These are phyloP conservation scores for Coemansia sp. DNA, from an alignment of 192 early-diverging fungal genomes.

Conservation along the genomic window DNA sequence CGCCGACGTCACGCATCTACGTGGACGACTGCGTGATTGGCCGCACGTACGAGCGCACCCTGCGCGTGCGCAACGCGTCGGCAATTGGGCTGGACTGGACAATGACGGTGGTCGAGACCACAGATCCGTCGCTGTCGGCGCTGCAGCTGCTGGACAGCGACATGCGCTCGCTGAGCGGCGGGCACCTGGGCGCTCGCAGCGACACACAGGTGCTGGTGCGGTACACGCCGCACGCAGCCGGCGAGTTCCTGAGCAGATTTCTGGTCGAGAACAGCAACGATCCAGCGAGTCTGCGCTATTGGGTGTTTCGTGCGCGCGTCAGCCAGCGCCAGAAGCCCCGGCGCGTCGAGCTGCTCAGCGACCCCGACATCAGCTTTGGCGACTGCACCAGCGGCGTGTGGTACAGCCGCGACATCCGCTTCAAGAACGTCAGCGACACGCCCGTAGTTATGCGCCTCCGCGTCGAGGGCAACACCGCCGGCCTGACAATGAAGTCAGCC, in stretches of 20 bases:
- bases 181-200: constrained; percentile 66
- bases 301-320: constrained; percentile 74
- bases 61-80: constrained; percentile 85
- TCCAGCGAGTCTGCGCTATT: constrained; percentile 73
- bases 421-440: constrained; percentile 78
- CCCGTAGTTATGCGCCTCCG: constrained; percentile 76
- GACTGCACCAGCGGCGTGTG: constrained; percentile 91
- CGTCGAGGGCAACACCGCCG: constrained; percentile 43
- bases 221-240: constrained; percentile 83
- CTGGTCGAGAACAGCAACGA: constrained; percentile 92
- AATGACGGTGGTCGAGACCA: constrained; percentile 39
- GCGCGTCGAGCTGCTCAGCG: constrained; percentile 66
- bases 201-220: constrained; percentile 72
- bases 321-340: constrained; percentile 67
- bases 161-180: constrained; percentile 16
- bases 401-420: constrained; percentile 72
- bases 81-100: constrained; percentile 91
- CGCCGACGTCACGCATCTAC: constrained; percentile 85
- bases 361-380: constrained; percentile 80
- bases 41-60: constrained; percentile 85
- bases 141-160: constrained; percentile 23
- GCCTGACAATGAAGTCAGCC: constrained; percentile 27
- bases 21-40: constrained; percentile 95
- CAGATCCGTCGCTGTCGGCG: constrained; percentile 25
- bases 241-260: constrained; percentile 89